These are phyloP conservation scores for Colletotrichum chrysophilum DNA, from an alignment of 2,329 filamentous ascomycete species.

Conservation along the genomic window DNA sequence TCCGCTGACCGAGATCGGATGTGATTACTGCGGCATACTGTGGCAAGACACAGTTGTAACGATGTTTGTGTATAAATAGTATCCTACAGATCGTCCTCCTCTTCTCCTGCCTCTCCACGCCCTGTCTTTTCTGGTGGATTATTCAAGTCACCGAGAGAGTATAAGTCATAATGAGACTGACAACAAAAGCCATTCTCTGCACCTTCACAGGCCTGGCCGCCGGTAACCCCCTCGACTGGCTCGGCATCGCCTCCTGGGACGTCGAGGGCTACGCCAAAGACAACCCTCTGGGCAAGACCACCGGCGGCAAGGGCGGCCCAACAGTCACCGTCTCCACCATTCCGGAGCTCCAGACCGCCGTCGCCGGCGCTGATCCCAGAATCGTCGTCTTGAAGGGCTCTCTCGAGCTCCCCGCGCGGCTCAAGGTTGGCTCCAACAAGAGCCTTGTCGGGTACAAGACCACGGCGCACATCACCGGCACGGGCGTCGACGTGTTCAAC, in stretches of 20 bases:
- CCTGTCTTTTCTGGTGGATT: neutral
- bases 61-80: neutral
- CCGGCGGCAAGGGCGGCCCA: slow-evolving; percentile 48
- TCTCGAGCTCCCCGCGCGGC: slow-evolving; percentile 44
- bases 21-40: neutral
- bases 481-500: slow-evolving; percentile 38
- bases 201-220: neutral
- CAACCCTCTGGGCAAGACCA: slow-evolving; percentile 42
- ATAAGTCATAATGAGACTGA: slow-evolving; percentile 6
- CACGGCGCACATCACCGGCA: slow-evolving; percentile 38
- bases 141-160: too few species aligned
- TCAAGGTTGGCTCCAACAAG: slow-evolving; percentile 50
- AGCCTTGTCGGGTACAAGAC: slow-evolving; percentile 42
- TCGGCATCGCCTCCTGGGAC: slow-evolving; percentile 28
- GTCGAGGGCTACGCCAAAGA: slow-evolving; percentile 30
- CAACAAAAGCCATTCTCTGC: neutral
- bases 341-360: slow-evolving; percentile 47
- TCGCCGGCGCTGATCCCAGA: slow-evolving; percentile 42
- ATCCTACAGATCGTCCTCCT: neutral
- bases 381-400: slow-evolving; percentile 48
- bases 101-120: neutral
- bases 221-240: slow-evolving; percentile 23
- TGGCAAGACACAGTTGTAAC: neutral
- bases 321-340: slow-evolving; percentile 50
- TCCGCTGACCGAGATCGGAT: neutral